A percentile compares a stretch with the other conserved stretches of the same genome.
Conservation (phyloP, 768 basidiomycete genomes). For the Tulasnella sp. region DNA sequence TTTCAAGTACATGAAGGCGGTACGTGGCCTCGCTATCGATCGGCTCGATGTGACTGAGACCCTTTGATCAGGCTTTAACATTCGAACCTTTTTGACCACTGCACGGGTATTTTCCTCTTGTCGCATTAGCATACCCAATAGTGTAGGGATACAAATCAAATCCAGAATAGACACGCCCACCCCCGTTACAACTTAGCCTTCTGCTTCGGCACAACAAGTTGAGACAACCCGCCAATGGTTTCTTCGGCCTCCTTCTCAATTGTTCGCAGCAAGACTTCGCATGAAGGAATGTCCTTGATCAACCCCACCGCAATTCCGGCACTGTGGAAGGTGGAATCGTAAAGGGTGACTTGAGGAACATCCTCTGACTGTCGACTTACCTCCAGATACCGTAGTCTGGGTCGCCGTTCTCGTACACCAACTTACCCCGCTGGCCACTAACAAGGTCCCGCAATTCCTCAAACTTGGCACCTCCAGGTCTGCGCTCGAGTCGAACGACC, state of each 20-base stretch:
- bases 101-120: too few relatives aligned
- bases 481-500: constrained; percentile 71
- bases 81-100: too few relatives aligned
- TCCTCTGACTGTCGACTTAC: constrained; percentile 44
- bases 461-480: constrained; percentile 78
- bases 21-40: too few relatives aligned
- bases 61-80: too few relatives aligned
- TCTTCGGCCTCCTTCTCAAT: constrained; percentile 68
- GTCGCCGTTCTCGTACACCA: constrained; percentile 76
- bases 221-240: constrained; percentile 40
- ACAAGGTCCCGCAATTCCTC: constrained; percentile 59
- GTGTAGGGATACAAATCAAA: too few relatives aligned
- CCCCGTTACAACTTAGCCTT: constrained; percentile 19
- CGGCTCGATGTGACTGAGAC: too few relatives aligned
- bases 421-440: constrained; percentile 26
- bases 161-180: background rate
- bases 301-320: constrained; percentile 29
- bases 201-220: constrained; percentile 20
- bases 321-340: constrained; percentile 16
- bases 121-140: too few relatives aligned
- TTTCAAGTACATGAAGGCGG: too few relatives aligned
- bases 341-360: background rate
- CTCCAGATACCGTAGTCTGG: constrained; percentile 80
- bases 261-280: constrained; percentile 50
- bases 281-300: constrained; percentile 76